phyloP scores from a whole-genome alignment of 208 protist species.

The Blastocrithidia nonstop region DNA sequence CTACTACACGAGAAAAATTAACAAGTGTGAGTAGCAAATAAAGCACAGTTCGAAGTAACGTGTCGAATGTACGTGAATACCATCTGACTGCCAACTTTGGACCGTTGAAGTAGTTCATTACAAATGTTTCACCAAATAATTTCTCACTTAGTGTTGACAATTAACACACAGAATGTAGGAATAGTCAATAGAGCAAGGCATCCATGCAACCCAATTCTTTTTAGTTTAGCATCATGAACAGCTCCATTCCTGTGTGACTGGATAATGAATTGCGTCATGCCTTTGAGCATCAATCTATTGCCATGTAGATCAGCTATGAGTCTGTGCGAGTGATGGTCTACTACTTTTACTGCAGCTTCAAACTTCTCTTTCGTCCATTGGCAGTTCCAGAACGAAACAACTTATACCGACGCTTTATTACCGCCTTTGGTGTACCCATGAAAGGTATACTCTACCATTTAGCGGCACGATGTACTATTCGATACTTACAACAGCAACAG shows the following conservation, averaged over 20 bases:
- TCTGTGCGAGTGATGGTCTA: slow-evolving; percentile 56
- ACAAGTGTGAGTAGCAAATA: no score
- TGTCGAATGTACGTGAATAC: no score
- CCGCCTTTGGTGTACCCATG: slow-evolving; percentile 45
- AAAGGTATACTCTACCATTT: slow-evolving; percentile 50
- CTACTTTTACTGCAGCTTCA: slow-evolving; percentile 65
- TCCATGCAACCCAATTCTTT: no score
- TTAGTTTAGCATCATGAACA: no score
- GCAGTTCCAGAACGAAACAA: slow-evolving; percentile 44
- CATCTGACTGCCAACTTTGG: no score
- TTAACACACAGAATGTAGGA: no score
- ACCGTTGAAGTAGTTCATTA: no score
- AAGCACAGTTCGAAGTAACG: no score
- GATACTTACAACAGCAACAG: slow-evolving; percentile 45
- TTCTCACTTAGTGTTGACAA: no score
- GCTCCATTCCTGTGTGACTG: slow-evolving; percentile 5
- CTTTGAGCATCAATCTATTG: slow-evolving; percentile 45
- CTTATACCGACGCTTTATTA: slow-evolving; percentile 48
- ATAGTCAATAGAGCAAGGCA: no score
- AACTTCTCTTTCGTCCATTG: slow-evolving; percentile 56
- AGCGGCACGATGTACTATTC: slow-evolving; percentile 55
- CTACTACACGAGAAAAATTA: no score
- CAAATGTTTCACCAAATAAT: no score
- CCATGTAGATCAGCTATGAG: slow-evolving; percentile 55
- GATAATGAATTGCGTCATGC: slow-evolving; percentile 30